Base-by-base conservation (phyloP, 768 basidiomycete genomes). In the Podaxis sp. region DNA sequence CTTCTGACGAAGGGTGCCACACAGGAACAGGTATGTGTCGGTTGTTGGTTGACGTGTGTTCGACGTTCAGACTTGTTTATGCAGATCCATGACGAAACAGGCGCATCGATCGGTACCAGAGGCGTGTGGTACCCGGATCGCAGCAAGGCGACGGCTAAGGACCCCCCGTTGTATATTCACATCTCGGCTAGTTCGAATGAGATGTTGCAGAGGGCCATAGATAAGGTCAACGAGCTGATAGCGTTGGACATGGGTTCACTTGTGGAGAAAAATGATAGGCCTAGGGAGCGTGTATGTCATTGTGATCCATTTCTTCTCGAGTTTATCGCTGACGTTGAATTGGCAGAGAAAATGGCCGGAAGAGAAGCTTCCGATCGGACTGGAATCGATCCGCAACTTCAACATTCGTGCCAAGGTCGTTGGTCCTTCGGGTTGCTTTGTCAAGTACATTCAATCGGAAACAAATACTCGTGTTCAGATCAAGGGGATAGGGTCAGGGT, bases 331-430 rank as follows among this genome's bases (percentile, higher is more conserved):
- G 29, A 57, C 7, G 58, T 17, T 37, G 12, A 22, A 46, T 54
- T 55, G 57, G 40, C 60, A 94, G 91, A 83, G 93, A 59, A 97
- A 96, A 85, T 98, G 96, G 96, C 95, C 96, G 1, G 96, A 98
- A 73, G 95, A 96, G 75, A 98, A 97, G 75, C 76, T 98, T 8
- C 88, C 88, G 0, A 93, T 99, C 43, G 89, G 88, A 3, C 73
- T 99, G 57, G 96, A 98, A 15, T 89, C 88, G 57, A 86, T 98
- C 68, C 84, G 96, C 55, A 98, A 98, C 75, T 99, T 99, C 77
- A 98, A 99, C 74, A 89, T 99, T 55, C 83, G 96, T 60, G 96
- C 96, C 24, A 99, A 99, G 75, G 94, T 98, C 19, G 96, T 98
- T 29, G 96, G 96, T 13, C 96, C 96, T 12, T 87, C 86, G 65